Evolutionary conservation across 192 early-diverging fungal species (phyloP).

Genomic region (Rhizophlyctis rosea): DNA sequence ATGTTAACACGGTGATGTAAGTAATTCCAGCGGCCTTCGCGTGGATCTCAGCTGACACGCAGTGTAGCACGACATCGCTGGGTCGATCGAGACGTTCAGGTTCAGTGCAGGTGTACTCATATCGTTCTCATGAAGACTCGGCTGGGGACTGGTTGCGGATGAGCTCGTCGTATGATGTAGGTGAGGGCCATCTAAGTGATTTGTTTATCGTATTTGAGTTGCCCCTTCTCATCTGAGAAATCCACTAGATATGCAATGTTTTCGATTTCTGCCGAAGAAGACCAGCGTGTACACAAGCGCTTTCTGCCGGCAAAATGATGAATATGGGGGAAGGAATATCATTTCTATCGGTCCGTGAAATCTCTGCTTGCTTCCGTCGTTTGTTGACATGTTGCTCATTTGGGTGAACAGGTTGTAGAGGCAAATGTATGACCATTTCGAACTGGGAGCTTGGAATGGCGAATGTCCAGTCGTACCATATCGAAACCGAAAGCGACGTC

Average conservation of each 20-base stretch:
- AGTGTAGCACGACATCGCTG: not conserved
- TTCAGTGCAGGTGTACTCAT: not conserved
- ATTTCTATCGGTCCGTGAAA: not conserved
- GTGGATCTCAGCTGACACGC: not conserved
- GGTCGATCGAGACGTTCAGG: not conserved
- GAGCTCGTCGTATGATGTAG: not conserved
- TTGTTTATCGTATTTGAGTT: not conserved
- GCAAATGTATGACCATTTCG: slow-evolving; percentile 1
- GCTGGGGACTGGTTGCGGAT: not conserved
- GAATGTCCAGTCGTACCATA: not conserved
- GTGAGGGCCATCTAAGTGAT: not conserved
- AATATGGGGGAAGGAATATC: too few relatives aligned
- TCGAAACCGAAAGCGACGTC: slow-evolving; percentile 5
- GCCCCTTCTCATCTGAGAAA: not conserved
- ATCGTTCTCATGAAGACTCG: not conserved
- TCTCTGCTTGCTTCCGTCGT: not conserved
- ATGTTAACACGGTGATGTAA: not conserved
- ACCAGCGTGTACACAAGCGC: not conserved
- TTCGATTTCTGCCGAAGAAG: not conserved
- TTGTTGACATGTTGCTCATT: not conserved
- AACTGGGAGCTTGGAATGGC: slow-evolving; percentile 7
- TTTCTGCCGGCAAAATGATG: not conserved
- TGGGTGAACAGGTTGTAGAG: not conserved
- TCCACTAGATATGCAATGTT: not conserved
- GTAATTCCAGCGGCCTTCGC: not conserved